Conservation (phyloP, 2,329 filamentous ascomycete genomes). For the Exserohilum rostratum region DNA sequence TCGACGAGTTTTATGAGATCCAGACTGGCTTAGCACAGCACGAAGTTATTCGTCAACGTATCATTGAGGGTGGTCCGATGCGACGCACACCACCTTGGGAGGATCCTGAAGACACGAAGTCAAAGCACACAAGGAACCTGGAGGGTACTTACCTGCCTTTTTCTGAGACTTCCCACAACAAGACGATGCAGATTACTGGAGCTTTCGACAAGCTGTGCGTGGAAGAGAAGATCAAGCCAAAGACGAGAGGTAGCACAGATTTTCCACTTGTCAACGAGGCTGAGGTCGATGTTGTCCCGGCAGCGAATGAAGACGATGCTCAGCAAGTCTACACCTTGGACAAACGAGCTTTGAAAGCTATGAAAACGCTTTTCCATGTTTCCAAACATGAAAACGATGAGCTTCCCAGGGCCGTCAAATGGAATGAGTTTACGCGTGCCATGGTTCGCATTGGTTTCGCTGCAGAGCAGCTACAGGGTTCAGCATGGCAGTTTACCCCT, state of each 20-base stretch:
- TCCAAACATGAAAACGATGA: slow-evolving; percentile 21
- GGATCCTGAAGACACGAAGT: not conserved
- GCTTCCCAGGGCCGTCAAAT: slow-evolving; percentile 56
- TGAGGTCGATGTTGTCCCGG: not conserved
- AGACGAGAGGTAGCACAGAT: not conserved
- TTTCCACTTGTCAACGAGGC: not conserved
- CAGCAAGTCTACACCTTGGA: not conserved
- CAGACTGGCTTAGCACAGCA: not conserved
- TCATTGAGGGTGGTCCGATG: not conserved
- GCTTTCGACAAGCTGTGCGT: slow-evolving; percentile 1
- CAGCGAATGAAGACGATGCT: not conserved
- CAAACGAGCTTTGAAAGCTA: not conserved
- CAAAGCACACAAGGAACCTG: not conserved
- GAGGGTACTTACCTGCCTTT: not conserved
- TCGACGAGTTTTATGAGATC: not conserved
- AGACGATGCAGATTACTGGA: slow-evolving; percentile 4
- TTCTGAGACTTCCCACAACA: slow-evolving; percentile 3
- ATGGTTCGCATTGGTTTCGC: slow-evolving; percentile 59
- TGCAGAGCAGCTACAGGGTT: slow-evolving; percentile 65
- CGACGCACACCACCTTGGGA: not conserved
- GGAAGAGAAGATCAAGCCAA: slow-evolving; percentile 7
- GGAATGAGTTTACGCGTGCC: slow-evolving; percentile 61
- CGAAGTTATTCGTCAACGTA: not conserved
- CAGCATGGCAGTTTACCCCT: slow-evolving; percentile 62
- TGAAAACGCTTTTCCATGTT: not conserved